Evolutionary conservation across 1,284 basidiomycete species (phyloP).

Genomic region (Phellopilus nigrolimitatus): DNA sequence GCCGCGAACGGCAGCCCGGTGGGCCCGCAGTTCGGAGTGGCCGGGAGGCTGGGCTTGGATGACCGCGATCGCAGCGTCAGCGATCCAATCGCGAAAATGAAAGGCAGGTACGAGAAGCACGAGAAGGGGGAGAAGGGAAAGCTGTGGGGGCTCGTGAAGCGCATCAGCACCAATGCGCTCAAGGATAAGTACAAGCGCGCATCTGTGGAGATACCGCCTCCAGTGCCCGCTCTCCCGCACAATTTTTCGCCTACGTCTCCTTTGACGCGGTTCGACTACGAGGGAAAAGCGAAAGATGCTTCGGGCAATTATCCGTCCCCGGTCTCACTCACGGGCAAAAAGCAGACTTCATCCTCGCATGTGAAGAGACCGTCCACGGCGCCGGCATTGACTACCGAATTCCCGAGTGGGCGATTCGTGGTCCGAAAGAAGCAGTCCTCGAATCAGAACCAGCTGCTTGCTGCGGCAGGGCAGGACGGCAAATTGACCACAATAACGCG

Average conservation of each 20-base stretch:
- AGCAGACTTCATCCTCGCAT: background rate
- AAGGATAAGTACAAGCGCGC: slow-evolving; percentile 47
- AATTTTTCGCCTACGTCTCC: slow-evolving; percentile 25
- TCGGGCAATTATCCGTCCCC: too few relatives aligned
- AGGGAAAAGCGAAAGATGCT: too few relatives aligned
- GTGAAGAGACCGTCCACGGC: slow-evolving; percentile 12
- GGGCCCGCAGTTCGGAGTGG: background rate
- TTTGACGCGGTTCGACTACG: slow-evolving; percentile 1
- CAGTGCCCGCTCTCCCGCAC: slow-evolving; percentile 57
- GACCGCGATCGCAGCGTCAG: background rate
- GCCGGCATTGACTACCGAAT: background rate
- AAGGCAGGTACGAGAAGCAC: background rate
- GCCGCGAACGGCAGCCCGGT: slow-evolving; percentile 10
- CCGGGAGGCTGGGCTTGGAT: background rate
- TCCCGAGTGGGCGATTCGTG: slow-evolving; percentile 1
- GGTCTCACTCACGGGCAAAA: too few relatives aligned
- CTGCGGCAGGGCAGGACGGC: slow-evolving; percentile 22
- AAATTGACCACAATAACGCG: slow-evolving; percentile 39
- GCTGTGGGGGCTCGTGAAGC: slow-evolving; percentile 65
- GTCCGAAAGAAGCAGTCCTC: slow-evolving; percentile 9
- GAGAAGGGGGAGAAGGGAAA: slow-evolving; percentile 14
- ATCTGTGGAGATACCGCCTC: slow-evolving; percentile 31
- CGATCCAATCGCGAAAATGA: background rate
- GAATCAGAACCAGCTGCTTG: slow-evolving; percentile 19
- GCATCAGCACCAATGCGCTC: slow-evolving; percentile 58